Conservation (phyloP, 768 basidiomycete species). For the Lentinus brumalis region DNA sequence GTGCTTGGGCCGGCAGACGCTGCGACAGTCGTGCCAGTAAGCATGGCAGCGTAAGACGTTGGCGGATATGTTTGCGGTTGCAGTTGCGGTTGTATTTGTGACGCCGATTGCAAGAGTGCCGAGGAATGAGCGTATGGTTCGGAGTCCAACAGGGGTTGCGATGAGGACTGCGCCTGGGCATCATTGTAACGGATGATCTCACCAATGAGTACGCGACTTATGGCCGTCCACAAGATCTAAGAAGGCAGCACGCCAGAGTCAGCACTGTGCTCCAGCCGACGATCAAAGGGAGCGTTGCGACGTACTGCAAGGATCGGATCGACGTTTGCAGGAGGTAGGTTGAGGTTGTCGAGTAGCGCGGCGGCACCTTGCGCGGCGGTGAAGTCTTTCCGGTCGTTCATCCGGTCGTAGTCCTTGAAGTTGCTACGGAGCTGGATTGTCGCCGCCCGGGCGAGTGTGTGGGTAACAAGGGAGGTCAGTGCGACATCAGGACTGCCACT, state of each 20-base stretch:
- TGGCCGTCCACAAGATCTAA: conserved; percentile 24
- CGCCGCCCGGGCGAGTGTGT: conserved; percentile 50
- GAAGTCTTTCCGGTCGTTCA: conserved; percentile 26
- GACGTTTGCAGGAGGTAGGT: conserved; percentile 2
- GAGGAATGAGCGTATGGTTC: background rate
- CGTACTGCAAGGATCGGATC: conserved; percentile 25
- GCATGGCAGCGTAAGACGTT: conserved; percentile 8
- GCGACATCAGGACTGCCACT: conserved; percentile 3
- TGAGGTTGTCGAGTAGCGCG: conserved; percentile 7
- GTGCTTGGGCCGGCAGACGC: conserved; percentile 11
- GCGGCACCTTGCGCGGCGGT: conserved; percentile 17
- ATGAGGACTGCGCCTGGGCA: conserved; percentile 13
- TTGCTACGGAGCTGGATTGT: conserved; percentile 54
- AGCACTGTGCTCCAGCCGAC: background rate
- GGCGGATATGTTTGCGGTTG: background rate
- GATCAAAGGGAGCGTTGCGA: background rate
- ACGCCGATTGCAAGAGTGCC: background rate
- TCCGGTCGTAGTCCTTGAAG: conserved; percentile 41
- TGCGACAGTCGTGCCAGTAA: background rate
- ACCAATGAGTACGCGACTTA: conserved; percentile 22
- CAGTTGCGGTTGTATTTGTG: background rate
- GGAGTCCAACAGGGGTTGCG: background rate
- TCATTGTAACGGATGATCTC: conserved; percentile 15
- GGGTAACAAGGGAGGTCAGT: conserved; percentile 38
- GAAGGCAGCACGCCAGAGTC: background rate